phyloP scores from a whole-genome alignment of 2,329 filamentous ascomycete genomes.

The Coniochaeta sp. region DNA sequence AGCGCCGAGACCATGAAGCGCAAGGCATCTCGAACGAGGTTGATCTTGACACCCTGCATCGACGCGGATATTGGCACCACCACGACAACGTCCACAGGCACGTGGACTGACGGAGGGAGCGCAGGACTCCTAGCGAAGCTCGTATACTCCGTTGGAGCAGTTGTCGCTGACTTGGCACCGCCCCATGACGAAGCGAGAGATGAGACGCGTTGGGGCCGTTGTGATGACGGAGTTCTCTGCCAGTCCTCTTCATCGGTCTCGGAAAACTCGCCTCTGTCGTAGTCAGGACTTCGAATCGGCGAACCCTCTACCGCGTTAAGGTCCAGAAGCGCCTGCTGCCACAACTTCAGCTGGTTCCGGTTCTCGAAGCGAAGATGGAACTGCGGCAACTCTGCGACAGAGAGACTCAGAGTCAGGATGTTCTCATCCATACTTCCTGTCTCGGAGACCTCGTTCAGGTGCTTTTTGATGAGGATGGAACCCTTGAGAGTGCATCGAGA shows the following conservation, averaged over 20 bases:
- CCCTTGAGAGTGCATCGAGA: constrained; percentile 87
- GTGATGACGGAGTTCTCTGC: constrained; percentile 45
- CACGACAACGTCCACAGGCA: constrained; percentile 90
- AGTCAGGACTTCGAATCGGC: constrained; percentile 63
- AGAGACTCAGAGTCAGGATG: constrained; percentile 81
- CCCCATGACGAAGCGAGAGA: constrained; percentile 80
- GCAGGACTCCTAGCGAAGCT: constrained; percentile 50
- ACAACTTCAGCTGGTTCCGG: constrained; percentile 75
- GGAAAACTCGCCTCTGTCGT: constrained; percentile 69
- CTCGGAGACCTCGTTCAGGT: constrained; percentile 82
- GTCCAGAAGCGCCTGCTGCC: constrained; percentile 82
- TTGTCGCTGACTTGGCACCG: constrained; percentile 73
- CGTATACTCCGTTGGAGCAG: constrained; percentile 88
- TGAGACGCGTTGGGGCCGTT: constrained; percentile 61
- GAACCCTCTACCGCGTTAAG: constrained; percentile 65
- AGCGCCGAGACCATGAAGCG: constrained; percentile 87
- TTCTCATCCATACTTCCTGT: constrained; percentile 66
- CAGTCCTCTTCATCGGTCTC: constrained; percentile 86
- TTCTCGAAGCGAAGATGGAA: constrained; percentile 90
- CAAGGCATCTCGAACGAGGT: constrained; percentile 81
- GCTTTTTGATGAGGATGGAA: constrained; percentile 96
- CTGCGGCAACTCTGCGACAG: constrained; percentile 83
- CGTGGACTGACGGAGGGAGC: constrained; percentile 57
- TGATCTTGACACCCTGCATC: constrained; percentile 99
- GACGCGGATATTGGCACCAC: constrained; percentile 96